Evolutionary conservation across 345 rosid genomes (phyloP).

Genomic region (Populus euphratica): DNA sequence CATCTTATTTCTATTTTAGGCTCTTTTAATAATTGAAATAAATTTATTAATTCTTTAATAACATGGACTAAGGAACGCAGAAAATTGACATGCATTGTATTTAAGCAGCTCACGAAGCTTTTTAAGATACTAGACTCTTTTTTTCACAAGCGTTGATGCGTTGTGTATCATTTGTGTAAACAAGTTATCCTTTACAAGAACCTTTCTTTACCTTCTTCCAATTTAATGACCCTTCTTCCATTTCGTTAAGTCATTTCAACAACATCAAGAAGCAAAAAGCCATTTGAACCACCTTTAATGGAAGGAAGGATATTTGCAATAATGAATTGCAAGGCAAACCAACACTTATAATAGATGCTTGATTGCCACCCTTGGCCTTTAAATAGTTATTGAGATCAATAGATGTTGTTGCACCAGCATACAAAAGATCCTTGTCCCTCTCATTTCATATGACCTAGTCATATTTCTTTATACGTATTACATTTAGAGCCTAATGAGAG

Average conservation of each 20-base stretch:
- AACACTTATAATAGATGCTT: conserved; percentile 43
- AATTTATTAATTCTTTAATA: too few relatives aligned
- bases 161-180: conserved; percentile 47
- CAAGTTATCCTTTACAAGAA: conserved; percentile 56
- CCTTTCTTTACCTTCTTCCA: conserved; percentile 55
- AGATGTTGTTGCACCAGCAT: conserved; percentile 42
- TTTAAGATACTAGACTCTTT: conserved; percentile 39
- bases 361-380: conserved; percentile 46
- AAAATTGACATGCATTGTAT: conserved; percentile 54
- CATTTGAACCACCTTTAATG: conserved; percentile 55
- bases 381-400: conserved; percentile 51
- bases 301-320: conserved; percentile 56
- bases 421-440: conserved; percentile 62
- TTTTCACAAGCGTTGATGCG: conserved; percentile 64
- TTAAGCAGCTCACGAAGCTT: conserved; percentile 70
- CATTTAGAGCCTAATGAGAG: not conserved
- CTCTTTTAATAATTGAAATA: too few relatives aligned
- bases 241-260: conserved; percentile 62
- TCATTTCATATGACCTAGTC: conserved; percentile 54
- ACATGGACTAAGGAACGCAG: not conserved
- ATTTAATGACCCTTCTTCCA: conserved; percentile 46
- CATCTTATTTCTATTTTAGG: not conserved
- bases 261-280: conserved; percentile 54
- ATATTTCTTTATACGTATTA: conserved; percentile 56
- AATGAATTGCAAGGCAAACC: conserved; percentile 66